Evolutionary conservation across 768 basidiomycete genomes (phyloP), one percentile per base, ranked within the genome.

Genomic region (Daedaleopsis sinensis): DNA sequence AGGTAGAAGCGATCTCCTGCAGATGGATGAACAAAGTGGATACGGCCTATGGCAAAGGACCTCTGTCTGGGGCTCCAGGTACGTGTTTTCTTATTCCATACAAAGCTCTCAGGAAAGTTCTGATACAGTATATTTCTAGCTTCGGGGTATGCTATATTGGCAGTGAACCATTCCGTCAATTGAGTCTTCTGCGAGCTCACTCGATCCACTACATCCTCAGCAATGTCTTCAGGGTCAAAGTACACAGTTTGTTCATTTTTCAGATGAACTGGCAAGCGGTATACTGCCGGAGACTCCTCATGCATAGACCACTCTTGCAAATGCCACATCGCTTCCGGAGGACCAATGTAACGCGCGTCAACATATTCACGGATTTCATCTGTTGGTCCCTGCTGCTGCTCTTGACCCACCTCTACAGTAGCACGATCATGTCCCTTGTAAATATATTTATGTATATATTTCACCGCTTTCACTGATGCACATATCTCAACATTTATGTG

Each of bases 401-500:
- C 37, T 38, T 38, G 37, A 8, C 37, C 37, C 7, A 38, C 15
- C 59, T 77, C 70, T 36, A 81, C 15, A 0, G 78, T 77, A 0
- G 73, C 72, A 10, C 71, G 65, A 63, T 84, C 80, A 59, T 63
- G 63, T 9, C 84, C 82, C 63, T 85, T 85, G 69, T 82, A 74
- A 19, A 82, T 70, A 65, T 83, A 83, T 65, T 84, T 83, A 69
- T 75, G 73, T 18, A 77, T 66, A 54, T 85, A 85, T 55, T 82
- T 81, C 67, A 80, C 54, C 4, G 79, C 64, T 9, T 69, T 70
- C 39, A 84, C 63, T 10, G 74, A 76, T 0, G 67, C 69, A 51
- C 68, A 72, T 54, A 76, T 75, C 62, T 85, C 82, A 0, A 83
- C 59, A 70, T 85, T 86, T 64, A 83, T 81, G 57, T 85, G 81